phyloP scores from a whole-genome alignment of 1,284 basidiomycete genomes.

The Tylopilus orsonianus region DNA sequence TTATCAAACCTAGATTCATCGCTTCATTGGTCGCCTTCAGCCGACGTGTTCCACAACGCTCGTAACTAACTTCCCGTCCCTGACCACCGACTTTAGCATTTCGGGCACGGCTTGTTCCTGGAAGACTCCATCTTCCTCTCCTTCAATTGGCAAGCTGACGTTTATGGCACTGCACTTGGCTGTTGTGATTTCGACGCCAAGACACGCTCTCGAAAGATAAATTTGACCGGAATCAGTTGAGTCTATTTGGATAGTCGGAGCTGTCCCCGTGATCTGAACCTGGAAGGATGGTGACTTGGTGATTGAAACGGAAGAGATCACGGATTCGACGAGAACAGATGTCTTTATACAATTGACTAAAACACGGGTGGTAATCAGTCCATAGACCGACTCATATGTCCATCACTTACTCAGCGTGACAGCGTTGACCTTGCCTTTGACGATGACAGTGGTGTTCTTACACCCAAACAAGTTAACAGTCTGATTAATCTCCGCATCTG shows the following conservation, averaged over 20 bases:
- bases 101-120: slow-evolving; percentile 92
- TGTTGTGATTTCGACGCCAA: slow-evolving; percentile 87
- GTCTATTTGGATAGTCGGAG: slow-evolving; percentile 93
- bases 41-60: slow-evolving; percentile 88
- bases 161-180: slow-evolving; percentile 96
- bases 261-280: slow-evolving; percentile 86
- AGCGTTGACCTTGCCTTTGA: slow-evolving; percentile 96
- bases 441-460: slow-evolving; percentile 84
- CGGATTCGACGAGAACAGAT: slow-evolving; percentile 85
- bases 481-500: slow-evolving; percentile 81
- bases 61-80: slow-evolving; percentile 85
- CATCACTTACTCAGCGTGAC: slow-evolving; percentile 75
- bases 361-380: slow-evolving; percentile 5
- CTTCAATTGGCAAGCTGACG: slow-evolving; percentile 84
- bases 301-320: slow-evolving; percentile 86
- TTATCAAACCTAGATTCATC: slow-evolving; percentile 1
- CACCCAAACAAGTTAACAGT: slow-evolving; percentile 90
- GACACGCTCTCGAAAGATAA: slow-evolving; percentile 84
- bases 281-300: slow-evolving; percentile 93
- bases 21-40: slow-evolving; percentile 30
- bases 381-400: neutral
- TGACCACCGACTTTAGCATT: slow-evolving; percentile 88
- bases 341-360: slow-evolving; percentile 90
- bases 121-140: slow-evolving; percentile 90
- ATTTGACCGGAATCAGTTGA: slow-evolving; percentile 95